Conservation (phyloP, 2,329 filamentous ascomycete genomes). For the Diaporthe vexans region DNA sequence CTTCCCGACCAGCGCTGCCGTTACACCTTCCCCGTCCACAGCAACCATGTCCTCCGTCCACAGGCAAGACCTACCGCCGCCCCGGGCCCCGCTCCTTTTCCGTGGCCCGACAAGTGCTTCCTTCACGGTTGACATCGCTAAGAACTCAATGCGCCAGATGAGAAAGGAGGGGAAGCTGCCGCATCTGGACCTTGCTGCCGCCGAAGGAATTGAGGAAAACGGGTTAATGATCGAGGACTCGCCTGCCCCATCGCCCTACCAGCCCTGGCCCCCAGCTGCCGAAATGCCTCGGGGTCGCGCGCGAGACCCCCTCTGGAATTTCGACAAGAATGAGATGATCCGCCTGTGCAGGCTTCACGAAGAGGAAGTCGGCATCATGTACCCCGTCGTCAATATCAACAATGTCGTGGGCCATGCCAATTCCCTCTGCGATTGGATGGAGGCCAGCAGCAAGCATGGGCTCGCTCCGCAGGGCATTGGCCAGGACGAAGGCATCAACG, state of each 20-base stretch:
- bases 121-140: slow-evolving; percentile 89
- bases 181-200: slow-evolving; percentile 74
- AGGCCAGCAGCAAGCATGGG: slow-evolving; percentile 59
- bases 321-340: slow-evolving; percentile 84
- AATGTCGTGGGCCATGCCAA: slow-evolving; percentile 78
- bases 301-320: slow-evolving; percentile 83
- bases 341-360: slow-evolving; percentile 85
- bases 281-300: slow-evolving; percentile 39
- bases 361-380: slow-evolving; percentile 94
- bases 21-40: slow-evolving; percentile 59
- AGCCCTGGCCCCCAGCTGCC: slow-evolving; percentile 44
- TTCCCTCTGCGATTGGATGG: slow-evolving; percentile 79
- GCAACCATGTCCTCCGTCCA: slow-evolving; percentile 59
- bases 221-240: slow-evolving; percentile 56
- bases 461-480: slow-evolving; percentile 47
- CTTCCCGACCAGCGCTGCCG: slow-evolving; percentile 51
- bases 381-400: slow-evolving; percentile 84
- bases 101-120: slow-evolving; percentile 88
- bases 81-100: slow-evolving; percentile 73
- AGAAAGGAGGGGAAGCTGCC: not conserved
- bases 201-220: slow-evolving; percentile 74
- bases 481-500: slow-evolving; percentile 57
- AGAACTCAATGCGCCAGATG: slow-evolving; percentile 89
- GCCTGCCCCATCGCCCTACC: slow-evolving; percentile 52
- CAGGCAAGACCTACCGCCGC: slow-evolving; percentile 61